Conservation (phyloP, 2,329 filamentous ascomycete genomes). For the Nothophaeocryptopus gaeumannii region DNA sequence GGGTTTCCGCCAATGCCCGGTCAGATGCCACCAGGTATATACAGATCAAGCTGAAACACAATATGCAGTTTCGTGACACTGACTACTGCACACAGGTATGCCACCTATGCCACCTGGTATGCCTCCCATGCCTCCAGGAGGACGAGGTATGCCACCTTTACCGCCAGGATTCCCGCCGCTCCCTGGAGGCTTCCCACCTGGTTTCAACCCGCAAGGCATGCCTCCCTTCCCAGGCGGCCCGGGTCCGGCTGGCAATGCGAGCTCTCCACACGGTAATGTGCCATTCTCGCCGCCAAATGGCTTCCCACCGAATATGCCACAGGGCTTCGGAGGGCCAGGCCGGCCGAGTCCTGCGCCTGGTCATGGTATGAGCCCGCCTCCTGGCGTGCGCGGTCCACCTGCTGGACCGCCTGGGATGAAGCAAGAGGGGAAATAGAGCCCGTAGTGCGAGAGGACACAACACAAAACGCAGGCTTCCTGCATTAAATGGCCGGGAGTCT, state of each 20-base stretch:
- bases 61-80: slow-evolving; percentile 1
- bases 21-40: slow-evolving; percentile 24
- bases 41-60: neutral
- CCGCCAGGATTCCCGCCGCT: slow-evolving; percentile 39
- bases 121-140: slow-evolving; percentile 22
- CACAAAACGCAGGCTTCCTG: too few relatives aligned
- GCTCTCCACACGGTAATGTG: slow-evolving; percentile 23
- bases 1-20: slow-evolving; percentile 18
- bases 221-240: slow-evolving; percentile 31
- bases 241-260: slow-evolving; percentile 1
- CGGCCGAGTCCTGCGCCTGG: slow-evolving; percentile 21
- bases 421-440: slow-evolving; percentile 6
- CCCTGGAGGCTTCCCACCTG: slow-evolving; percentile 38
- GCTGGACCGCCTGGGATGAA: slow-evolving; percentile 14
- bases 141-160: slow-evolving; percentile 27
- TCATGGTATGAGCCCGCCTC: slow-evolving; percentile 15
- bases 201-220: slow-evolving; percentile 35
- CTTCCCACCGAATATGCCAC: slow-evolving; percentile 18
- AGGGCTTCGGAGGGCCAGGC: slow-evolving; percentile 14
- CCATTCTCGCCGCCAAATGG: slow-evolving; percentile 36
- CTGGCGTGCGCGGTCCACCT: slow-evolving; percentile 20
- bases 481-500: too few relatives aligned
- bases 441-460: too few relatives aligned
- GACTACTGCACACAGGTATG: slow-evolving; percentile 15
- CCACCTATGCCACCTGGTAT: slow-evolving; percentile 27